Base-by-base conservation (phyloP, 2,329 filamentous ascomycete species). In the Aspergillus arachidicola region DNA sequence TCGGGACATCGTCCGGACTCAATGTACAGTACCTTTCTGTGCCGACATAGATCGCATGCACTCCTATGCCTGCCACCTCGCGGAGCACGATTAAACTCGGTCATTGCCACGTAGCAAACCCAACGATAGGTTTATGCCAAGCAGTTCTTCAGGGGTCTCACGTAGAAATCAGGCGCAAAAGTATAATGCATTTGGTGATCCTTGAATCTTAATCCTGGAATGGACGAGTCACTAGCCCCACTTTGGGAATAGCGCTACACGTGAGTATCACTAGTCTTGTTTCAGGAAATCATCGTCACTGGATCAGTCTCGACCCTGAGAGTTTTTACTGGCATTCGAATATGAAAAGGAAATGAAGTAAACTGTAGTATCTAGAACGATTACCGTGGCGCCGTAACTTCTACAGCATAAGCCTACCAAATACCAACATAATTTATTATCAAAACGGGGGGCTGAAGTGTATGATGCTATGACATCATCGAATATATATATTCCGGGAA, bases 11-110 rank as follows among this genome's bases (percentile, higher is more conserved):
- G 41, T 3, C 16, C 14, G 45, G 14, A 16, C 19, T 32, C 41
- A n/a, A 46, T 30, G 23, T 63, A 28, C 6, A 6, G 26, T 28
- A 72, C 70, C 68, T 70, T 72, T 58, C 64, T 58, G n/a, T 64
- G 50, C n/a, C 70, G 68, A 50, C 70, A 72, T 50, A 71, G 45
- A 55, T 72, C 66, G 58, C 70, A 72, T 21, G 70, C 70, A 26
- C 61, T 70, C 19, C 64, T 63, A 38, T 50, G 34, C 48, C 57
- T 61, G 12, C 55, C 64, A 36, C 59, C 59, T 11, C 62, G 58
- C 28, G 54, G 43, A 14, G 50, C 9, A 53, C 9, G 9, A 21
- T 26, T 10, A 1, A 26, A n/a, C 1, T 51, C 48, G 1, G 48
- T 3, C 48, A 51, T 51, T 51, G 19, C 16, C 7, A 9, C 23